Conservation (phyloP, 1,139 yeast genomes). For the Yamadazyma sp. region DNA sequence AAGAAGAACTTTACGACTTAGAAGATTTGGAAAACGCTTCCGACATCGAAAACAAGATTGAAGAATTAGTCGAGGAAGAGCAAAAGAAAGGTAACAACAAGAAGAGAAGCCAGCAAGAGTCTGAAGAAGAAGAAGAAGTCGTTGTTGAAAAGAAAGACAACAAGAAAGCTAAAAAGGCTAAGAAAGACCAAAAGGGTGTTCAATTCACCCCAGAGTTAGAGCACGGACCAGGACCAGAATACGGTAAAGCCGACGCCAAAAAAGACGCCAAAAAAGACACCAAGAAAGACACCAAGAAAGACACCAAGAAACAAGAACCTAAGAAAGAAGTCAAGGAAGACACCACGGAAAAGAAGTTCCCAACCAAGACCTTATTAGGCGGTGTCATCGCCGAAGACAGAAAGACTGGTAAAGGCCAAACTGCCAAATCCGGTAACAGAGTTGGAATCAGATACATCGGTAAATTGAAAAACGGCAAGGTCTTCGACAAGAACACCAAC, state of each 20-base stretch:
- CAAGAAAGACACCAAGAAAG: constrained; percentile 17
- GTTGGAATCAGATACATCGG: constrained; percentile 98
- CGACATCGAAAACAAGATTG: constrained; percentile 55
- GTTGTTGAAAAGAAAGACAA: constrained; percentile 22
- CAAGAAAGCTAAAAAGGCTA: constrained; percentile 29
- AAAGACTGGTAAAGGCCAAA: constrained; percentile 81
- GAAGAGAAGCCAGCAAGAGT: constrained; percentile 23
- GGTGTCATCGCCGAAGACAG: constrained; percentile 95
- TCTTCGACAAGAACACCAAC: constrained; percentile 93
- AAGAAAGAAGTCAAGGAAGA: constrained; percentile 26
- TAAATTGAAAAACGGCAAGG: constrained; percentile 92
- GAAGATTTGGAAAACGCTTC: constrained; percentile 63
- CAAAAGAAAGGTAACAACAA: constrained; percentile 35
- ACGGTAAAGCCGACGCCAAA: constrained; percentile 17
- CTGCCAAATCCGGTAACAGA: constrained; percentile 84
- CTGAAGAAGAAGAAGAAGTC: constrained; percentile 19
- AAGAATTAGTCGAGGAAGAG: constrained; percentile 60
- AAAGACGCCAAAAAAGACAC: constrained; percentile 29
- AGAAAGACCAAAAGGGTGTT: constrained; percentile 67
- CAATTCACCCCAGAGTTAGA: constrained; percentile 88
- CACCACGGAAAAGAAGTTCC: constrained; percentile 43
- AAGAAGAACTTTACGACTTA: constrained; percentile 75
- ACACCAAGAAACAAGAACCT: constrained; percentile 18
- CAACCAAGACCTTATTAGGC: constrained; percentile 82
- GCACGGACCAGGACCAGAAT: constrained; percentile 78